Percentiles rank a stretch among this genome's conserved stretches.
These are phyloP conservation scores for Penicillium sp. DNA, from an alignment of 2,329 filamentous ascomycete genomes.

Conservation along the genomic window DNA sequence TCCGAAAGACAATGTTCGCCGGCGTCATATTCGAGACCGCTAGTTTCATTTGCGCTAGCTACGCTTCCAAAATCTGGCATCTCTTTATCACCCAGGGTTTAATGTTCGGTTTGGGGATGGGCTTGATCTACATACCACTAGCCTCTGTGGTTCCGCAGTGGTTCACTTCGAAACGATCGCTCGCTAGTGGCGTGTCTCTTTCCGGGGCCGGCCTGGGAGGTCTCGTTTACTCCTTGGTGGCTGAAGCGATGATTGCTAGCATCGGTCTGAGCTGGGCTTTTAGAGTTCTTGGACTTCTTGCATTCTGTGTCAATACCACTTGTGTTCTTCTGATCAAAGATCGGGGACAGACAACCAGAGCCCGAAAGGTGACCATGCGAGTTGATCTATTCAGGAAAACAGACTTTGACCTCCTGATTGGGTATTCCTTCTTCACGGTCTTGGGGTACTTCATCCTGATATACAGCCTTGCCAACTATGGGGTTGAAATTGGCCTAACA, in stretches of 20 bases:
- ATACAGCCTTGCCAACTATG: conserved; percentile 52
- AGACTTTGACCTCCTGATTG: background rate
- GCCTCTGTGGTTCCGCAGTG: conserved; percentile 27
- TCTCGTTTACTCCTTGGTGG: conserved; percentile 25
- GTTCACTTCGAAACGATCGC: conserved; percentile 32
- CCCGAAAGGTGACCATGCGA: background rate
- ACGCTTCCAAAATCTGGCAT: conserved; percentile 18
- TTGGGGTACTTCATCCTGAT: conserved; percentile 52
- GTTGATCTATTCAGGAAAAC: background rate
- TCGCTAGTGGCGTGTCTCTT: conserved; percentile 31
- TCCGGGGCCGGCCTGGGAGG: conserved; percentile 28
- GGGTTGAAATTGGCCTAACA: conserved; percentile 44
- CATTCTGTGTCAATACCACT: conserved; percentile 27
- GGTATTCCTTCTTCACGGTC: conserved; percentile 39
- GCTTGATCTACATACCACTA: conserved; percentile 25
- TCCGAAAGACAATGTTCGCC: background rate
- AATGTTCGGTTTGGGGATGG: conserved; percentile 26
- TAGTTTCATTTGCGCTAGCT: background rate
- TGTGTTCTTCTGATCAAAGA: conserved; percentile 27
- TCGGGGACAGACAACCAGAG: background rate
- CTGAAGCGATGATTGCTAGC: conserved; percentile 30
- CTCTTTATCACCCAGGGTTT: conserved; percentile 28
- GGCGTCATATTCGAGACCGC: background rate
- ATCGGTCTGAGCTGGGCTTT: conserved; percentile 30
- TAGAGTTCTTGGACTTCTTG: conserved; percentile 26